phyloP scores from a whole-genome alignment of 2,329 filamentous ascomycete genomes.

The Fusarium sp. region DNA sequence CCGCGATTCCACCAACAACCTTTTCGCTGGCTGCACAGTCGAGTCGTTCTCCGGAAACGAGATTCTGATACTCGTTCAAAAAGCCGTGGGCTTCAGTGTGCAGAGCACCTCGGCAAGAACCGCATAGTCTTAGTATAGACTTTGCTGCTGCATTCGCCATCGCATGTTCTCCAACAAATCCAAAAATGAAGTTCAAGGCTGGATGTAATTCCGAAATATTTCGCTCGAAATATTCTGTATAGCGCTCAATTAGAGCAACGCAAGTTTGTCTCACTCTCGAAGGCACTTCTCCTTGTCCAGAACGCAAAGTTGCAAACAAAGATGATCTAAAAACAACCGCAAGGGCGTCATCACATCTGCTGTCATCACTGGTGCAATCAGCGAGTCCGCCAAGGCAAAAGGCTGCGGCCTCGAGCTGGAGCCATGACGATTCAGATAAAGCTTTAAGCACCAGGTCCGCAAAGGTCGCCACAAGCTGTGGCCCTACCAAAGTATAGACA shows the following conservation, averaged over 20 bases:
- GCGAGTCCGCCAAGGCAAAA: constrained; percentile 75
- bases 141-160: constrained; percentile 77
- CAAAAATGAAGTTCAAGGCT: constrained; percentile 80
- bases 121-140: constrained; percentile 80
- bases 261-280: constrained; percentile 74
- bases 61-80: constrained; percentile 75
- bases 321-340: constrained; percentile 70
- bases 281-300: constrained; percentile 66
- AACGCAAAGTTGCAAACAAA: constrained; percentile 66
- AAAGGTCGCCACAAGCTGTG: constrained; percentile 67
- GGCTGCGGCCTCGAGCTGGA: constrained; percentile 69
- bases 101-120: constrained; percentile 77
- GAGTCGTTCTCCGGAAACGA: constrained; percentile 64
- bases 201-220: constrained; percentile 74
- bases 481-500: constrained; percentile 71
- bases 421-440: constrained; percentile 63
- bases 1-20: constrained; percentile 78
- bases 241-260: constrained; percentile 76
- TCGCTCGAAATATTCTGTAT: constrained; percentile 80
- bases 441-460: constrained; percentile 65
- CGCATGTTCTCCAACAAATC: constrained; percentile 70
- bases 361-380: constrained; percentile 71
- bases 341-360: constrained; percentile 69
- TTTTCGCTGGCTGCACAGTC: constrained; percentile 79
- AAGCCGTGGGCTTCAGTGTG: constrained; percentile 75